phyloP scores from a whole-genome alignment of 2,329 filamentous ascomycete genomes.

The Rhexocercosporidium sp. region DNA sequence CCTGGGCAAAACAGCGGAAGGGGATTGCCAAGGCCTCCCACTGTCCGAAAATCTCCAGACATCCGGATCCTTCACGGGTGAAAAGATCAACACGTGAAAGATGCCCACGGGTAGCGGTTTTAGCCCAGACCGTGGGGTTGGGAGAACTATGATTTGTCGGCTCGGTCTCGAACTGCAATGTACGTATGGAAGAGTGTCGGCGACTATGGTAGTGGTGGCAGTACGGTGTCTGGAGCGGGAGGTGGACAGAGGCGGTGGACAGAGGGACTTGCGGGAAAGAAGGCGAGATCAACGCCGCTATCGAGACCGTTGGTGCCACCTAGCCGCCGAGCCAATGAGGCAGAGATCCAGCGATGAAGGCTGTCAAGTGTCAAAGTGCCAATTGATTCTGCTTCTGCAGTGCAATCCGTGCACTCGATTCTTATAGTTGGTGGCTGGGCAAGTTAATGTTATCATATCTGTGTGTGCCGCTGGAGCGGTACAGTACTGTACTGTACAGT shows the following conservation, averaged over 20 bases:
- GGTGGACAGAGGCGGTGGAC: background rate
- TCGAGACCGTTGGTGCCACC: background rate
- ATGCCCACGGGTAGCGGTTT: background rate
- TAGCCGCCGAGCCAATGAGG: background rate
- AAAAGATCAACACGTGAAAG: background rate
- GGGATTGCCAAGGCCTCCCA: background rate
- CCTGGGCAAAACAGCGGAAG: background rate
- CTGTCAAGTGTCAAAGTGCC: background rate
- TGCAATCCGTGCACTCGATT: background rate
- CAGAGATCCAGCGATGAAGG: background rate
- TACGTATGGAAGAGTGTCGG: background rate
- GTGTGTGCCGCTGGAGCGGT: too few species aligned
- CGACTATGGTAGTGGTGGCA: background rate
- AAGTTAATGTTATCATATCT: too few species aligned
- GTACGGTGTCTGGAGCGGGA: background rate
- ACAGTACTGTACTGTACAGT: too few species aligned
- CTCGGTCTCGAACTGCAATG: background rate
- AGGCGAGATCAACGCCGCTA: constrained; percentile 3
- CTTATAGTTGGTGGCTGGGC: too few species aligned
- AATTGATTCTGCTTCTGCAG: background rate
- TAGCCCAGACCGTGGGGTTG: background rate
- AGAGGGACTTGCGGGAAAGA: background rate
- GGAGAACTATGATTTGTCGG: background rate
- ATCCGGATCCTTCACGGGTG: background rate
- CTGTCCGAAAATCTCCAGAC: too few species aligned